Evolutionary conservation across 2,329 filamentous ascomycete species (phyloP).

Genomic region (Calonectria fujianensis): DNA sequence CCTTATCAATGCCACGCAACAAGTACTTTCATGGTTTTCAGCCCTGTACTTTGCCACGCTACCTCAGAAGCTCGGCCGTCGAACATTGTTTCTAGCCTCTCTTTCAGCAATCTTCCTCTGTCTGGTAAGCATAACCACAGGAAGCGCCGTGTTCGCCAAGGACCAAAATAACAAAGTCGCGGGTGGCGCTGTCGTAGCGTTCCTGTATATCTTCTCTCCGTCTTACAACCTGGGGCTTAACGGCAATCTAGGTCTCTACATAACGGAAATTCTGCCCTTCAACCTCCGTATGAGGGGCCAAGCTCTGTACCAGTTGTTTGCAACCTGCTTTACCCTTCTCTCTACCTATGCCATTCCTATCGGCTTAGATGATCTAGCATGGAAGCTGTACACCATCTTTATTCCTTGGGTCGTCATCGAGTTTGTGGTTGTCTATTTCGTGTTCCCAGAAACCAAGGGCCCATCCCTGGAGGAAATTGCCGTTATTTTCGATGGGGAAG

Average conservation of each 20-base stretch:
- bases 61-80: slow-evolving; percentile 42
- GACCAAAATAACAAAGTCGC: slow-evolving; percentile 43
- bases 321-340: slow-evolving; percentile 11
- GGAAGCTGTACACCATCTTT: slow-evolving; percentile 34
- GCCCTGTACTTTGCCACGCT: slow-evolving; percentile 43
- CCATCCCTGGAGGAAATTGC: slow-evolving; percentile 33
- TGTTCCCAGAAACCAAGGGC: slow-evolving; percentile 37
- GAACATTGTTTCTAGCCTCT: slow-evolving; percentile 50
- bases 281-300: slow-evolving; percentile 47
- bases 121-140: slow-evolving; percentile 39
- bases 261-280: slow-evolving; percentile 60
- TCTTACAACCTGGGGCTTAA: slow-evolving; percentile 44
- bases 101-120: slow-evolving; percentile 43
- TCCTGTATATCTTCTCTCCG: slow-evolving; percentile 58
- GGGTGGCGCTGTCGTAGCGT: slow-evolving; percentile 55
- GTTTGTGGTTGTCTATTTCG: slow-evolving; percentile 18
- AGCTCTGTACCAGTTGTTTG: slow-evolving; percentile 24
- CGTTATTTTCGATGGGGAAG: slow-evolving; percentile 21
- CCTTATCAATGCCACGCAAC: slow-evolving; percentile 58
- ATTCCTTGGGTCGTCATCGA: slow-evolving; percentile 33
- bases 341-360: slow-evolving; percentile 37
- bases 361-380: slow-evolving; percentile 21
- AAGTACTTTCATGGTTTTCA: slow-evolving; percentile 41
- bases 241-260: slow-evolving; percentile 50
- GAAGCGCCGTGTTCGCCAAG: slow-evolving; percentile 45